Evolutionary conservation across 2,329 filamentous ascomycete genomes (phyloP).

Genomic region (Paecilomyces sp.): DNA sequence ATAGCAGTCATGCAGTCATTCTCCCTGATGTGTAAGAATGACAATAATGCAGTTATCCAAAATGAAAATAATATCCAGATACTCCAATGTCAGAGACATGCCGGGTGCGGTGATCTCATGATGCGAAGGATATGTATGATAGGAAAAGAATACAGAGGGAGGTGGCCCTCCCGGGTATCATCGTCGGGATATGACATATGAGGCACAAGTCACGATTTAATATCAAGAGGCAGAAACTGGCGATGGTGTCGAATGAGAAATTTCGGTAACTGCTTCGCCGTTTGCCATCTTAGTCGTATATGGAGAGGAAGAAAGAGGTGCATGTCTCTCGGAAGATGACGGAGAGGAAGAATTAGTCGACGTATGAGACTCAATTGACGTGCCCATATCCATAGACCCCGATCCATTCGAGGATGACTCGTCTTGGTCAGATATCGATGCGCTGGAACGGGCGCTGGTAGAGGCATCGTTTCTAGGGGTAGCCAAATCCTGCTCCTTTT

Average conservation of each 20-base stretch:
- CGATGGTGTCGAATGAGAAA: conserved; percentile 2
- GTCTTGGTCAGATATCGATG: not conserved
- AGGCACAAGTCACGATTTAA: conserved; percentile 2
- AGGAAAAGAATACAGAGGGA: not conserved
- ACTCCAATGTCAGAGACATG: not conserved
- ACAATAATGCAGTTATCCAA: not conserved
- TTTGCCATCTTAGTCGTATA: not conserved
- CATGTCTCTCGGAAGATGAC: not conserved
- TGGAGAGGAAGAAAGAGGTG: not conserved
- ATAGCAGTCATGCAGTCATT: not conserved
- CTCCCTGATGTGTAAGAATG: not conserved
- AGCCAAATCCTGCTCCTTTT: not conserved
- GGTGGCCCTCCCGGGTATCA: conserved; percentile 2
- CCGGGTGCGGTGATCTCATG: not conserved
- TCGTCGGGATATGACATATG: conserved; percentile 1
- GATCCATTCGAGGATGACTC: not conserved
- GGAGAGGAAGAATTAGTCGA: not conserved
- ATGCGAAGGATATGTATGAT: not conserved
- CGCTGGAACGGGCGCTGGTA: not conserved
- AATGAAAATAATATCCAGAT: not conserved
- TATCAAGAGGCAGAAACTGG: conserved; percentile 5
- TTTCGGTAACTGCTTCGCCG: not conserved
- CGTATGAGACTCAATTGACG: not conserved
- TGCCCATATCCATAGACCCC: not conserved
- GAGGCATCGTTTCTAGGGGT: not conserved